Conservation (phyloP, 2,329 filamentous ascomycete genomes). For the Hyphodiscus sp. region DNA sequence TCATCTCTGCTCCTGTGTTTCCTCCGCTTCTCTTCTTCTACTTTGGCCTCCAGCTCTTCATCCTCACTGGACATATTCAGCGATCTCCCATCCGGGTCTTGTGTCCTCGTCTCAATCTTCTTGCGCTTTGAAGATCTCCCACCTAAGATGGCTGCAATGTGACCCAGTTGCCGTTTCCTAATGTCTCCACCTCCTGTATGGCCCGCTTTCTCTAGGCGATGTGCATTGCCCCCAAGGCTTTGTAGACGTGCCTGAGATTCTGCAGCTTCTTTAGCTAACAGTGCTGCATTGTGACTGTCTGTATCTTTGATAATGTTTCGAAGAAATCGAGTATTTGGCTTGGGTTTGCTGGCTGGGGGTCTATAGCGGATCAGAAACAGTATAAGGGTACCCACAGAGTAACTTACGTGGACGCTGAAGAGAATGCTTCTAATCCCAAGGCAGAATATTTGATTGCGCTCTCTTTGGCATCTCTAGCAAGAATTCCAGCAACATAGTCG, state of each 20-base stretch:
- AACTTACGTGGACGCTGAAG: constrained; percentile 35
- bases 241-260: constrained; percentile 69
- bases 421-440: constrained; percentile 64
- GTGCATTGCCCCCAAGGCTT: constrained; percentile 45
- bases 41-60: background rate
- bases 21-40: constrained; percentile 1
- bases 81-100: constrained; percentile 3
- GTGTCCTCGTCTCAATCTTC: constrained; percentile 9
- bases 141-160: constrained; percentile 52
- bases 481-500: constrained; percentile 72
- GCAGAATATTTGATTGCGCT: constrained; percentile 68
- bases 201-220: constrained; percentile 31
- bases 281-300: constrained; percentile 79
- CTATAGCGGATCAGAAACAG: constrained; percentile 14
- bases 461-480: constrained; percentile 72
- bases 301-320: constrained; percentile 84
- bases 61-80: constrained; percentile 1
- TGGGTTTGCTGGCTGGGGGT: constrained; percentile 58
- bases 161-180: constrained; percentile 50
- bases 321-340: constrained; percentile 87
- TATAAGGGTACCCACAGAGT: background rate
- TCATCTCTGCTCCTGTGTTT: constrained; percentile 4
- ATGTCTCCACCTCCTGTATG: constrained; percentile 45
- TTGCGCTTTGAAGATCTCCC: constrained; percentile 28
- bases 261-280: constrained; percentile 76